These are phyloP conservation scores for Anethum foeniculum DNA, from an alignment of 140 eudicot species.

Conservation along the genomic window DNA sequence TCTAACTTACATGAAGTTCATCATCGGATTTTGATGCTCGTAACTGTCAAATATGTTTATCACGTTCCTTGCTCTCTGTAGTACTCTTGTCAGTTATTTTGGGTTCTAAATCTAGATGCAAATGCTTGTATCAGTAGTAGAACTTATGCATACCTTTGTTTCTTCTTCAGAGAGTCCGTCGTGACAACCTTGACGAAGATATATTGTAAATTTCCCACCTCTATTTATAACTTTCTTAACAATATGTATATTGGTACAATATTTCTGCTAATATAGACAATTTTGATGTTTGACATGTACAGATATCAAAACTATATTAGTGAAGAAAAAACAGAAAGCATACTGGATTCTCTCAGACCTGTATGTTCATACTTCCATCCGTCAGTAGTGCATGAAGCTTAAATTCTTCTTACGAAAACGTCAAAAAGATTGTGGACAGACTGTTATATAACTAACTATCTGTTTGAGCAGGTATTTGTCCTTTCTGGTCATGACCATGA, in stretches of 20 bases:
- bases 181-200: slow-evolving; percentile 29
- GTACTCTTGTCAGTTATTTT: slow-evolving; percentile 3
- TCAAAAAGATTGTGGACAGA: background rate
- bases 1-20: background rate
- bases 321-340: slow-evolving; percentile 40
- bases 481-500: slow-evolving; percentile 98
- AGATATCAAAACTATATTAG: slow-evolving; percentile 88
- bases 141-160: slow-evolving; percentile 21
- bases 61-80: slow-evolving; percentile 1
- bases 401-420: background rate
- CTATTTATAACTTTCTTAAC: background rate
- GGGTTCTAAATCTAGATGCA: slow-evolving; percentile 3
- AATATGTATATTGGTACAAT: background rate
- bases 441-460: background rate
- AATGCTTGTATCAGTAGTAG: background rate
- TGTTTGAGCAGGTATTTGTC: slow-evolving; percentile 49
- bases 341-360: slow-evolving; percentile 62
- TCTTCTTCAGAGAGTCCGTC: slow-evolving; percentile 67
- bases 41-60: background rate
- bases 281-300: slow-evolving; percentile 15
- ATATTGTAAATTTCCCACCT: slow-evolving; percentile 47
- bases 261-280: slow-evolving; percentile 6
- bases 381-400: slow-evolving; percentile 3
- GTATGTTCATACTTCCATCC: slow-evolving; percentile 38
- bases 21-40: background rate